A percentile compares a stretch with the other conserved stretches of the same genome.
phyloP scores from a whole-genome alignment of 2,329 filamentous ascomycete species.

The Clarireedia homoeocarpa region DNA sequence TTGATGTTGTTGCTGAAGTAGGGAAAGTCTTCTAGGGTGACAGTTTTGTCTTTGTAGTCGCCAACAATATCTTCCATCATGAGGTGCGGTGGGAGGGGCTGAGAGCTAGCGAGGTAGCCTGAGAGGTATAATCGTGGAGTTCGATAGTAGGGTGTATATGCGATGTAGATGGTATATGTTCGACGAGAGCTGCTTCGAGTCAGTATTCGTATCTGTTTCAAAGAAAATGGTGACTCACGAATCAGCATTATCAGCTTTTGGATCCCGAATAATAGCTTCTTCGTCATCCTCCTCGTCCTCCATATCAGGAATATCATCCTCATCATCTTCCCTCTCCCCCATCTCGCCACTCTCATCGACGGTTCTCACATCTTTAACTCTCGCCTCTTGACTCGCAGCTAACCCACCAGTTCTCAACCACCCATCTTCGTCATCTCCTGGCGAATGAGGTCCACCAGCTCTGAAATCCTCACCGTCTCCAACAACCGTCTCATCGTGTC shows the following conservation, averaged over 20 bases:
- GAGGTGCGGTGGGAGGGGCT: slow-evolving; percentile 70
- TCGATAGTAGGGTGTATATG: slow-evolving; percentile 93
- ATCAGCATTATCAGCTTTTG: slow-evolving; percentile 30
- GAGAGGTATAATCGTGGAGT: slow-evolving; percentile 93
- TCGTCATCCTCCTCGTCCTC: slow-evolving; percentile 92
- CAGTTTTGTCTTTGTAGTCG: slow-evolving; percentile 97
- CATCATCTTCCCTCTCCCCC: slow-evolving; percentile 63
- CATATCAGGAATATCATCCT: slow-evolving; percentile 93
- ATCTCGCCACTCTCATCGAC: slow-evolving; percentile 85
- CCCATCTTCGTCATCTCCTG: slow-evolving; percentile 67
- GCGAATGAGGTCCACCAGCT: slow-evolving; percentile 37
- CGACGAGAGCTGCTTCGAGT: slow-evolving; percentile 56
- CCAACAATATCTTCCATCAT: slow-evolving; percentile 98
- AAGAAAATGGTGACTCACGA: slow-evolving; percentile 20
- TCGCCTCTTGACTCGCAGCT: slow-evolving; percentile 65
- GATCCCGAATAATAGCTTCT: slow-evolving; percentile 88
- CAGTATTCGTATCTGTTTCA: background rate
- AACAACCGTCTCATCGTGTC: slow-evolving; percentile 79
- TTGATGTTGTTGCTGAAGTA: slow-evolving; percentile 89
- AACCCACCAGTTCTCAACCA: slow-evolving; percentile 86
- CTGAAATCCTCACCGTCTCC: slow-evolving; percentile 63
- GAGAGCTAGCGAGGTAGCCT: slow-evolving; percentile 72
- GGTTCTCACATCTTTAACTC: slow-evolving; percentile 74
- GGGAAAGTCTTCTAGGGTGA: slow-evolving; percentile 94
- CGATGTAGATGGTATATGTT: slow-evolving; percentile 98